These are phyloP conservation scores for Mortierella sp. DNA, from an alignment of 371 early-diverging fungal genomes.

Conservation along the genomic window DNA sequence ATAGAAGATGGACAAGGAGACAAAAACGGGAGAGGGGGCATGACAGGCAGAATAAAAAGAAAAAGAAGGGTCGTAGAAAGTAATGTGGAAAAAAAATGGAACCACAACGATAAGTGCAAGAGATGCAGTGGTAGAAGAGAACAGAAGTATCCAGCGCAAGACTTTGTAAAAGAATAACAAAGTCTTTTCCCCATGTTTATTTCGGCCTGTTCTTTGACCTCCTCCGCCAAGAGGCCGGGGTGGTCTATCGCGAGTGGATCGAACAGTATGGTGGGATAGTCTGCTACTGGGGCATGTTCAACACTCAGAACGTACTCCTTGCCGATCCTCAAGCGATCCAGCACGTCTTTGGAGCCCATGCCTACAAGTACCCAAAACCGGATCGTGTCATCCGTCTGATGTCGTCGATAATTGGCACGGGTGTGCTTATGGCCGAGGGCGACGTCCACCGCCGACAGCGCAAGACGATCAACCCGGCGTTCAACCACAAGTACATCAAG, in stretches of 20 bases:
- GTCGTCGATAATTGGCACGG: constrained; percentile 64
- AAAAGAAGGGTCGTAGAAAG: too few species aligned
- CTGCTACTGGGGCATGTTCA: constrained; percentile 65
- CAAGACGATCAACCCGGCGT: constrained; percentile 78
- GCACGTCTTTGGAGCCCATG: constrained; percentile 63
- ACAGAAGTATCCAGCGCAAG: too few species aligned
- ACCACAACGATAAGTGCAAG: too few species aligned
- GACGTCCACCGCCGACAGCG: constrained; percentile 73
- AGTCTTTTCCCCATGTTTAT: too few species aligned
- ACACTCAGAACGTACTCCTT: constrained; percentile 61
- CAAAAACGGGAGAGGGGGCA: too few species aligned
- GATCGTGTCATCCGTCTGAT: constrained; percentile 46
- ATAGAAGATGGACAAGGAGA: too few species aligned
- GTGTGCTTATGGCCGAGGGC: constrained; percentile 72
- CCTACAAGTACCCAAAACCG: constrained; percentile 66
- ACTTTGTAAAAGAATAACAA: too few species aligned
- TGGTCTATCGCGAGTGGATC: constrained; percentile 65
- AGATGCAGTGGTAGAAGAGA: too few species aligned
- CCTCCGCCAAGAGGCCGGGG: constrained; percentile 63
- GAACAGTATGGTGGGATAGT: constrained; percentile 69
- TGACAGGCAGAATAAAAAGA: too few species aligned
- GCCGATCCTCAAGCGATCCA: constrained; percentile 66
- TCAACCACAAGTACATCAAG: constrained; percentile 64
- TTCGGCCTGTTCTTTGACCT: constrained; percentile 67
- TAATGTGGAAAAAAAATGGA: too few species aligned